Percentiles rank a stretch among this genome's conserved stretches.
phyloP scores from a whole-genome alignment of 306 rosid genomes.

The Trifolium fragiferum region DNA sequence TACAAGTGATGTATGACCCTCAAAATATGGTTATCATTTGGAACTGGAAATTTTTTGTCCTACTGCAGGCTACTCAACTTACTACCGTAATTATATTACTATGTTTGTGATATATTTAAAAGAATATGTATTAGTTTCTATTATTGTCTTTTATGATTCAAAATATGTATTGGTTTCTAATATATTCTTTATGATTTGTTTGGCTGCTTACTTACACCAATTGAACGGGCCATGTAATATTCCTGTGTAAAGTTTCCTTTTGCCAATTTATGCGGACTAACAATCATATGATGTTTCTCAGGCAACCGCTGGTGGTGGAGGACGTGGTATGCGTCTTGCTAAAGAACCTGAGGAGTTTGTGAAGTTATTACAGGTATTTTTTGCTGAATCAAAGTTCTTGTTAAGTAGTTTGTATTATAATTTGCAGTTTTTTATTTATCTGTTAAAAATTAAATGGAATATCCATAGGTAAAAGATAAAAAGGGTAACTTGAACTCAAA shows the following conservation, averaged over 20 bases:
- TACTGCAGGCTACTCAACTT: neutral
- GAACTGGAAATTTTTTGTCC: neutral
- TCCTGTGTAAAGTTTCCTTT: neutral
- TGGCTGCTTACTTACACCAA: neutral
- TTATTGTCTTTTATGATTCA: neutral
- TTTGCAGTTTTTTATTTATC: conserved; percentile 28
- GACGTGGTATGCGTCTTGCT: conserved; percentile 99
- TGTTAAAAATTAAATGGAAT: neutral
- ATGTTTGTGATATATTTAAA: conserved; percentile 1
- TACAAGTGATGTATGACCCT: neutral
- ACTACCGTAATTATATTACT: neutral
- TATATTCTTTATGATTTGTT: neutral
- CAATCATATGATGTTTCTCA: conserved; percentile 47
- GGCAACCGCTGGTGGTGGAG: conserved; percentile 99
- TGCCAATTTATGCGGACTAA: conserved; percentile 48
- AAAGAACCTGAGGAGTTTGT: conserved; percentile 96
- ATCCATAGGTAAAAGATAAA: conserved; percentile 18
- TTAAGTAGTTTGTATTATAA: conserved; percentile 10
- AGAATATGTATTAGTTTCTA: conserved; percentile 4
- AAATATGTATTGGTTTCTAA: neutral
- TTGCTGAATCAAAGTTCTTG: conserved; percentile 28
- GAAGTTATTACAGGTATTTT: conserved; percentile 88
- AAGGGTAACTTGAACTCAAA: conserved; percentile 1
- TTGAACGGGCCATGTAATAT: neutral
- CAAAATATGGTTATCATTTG: neutral